Evolutionary conservation across 2,329 filamentous ascomycete species (phyloP).

Genomic region (Colletotrichum viniferum): DNA sequence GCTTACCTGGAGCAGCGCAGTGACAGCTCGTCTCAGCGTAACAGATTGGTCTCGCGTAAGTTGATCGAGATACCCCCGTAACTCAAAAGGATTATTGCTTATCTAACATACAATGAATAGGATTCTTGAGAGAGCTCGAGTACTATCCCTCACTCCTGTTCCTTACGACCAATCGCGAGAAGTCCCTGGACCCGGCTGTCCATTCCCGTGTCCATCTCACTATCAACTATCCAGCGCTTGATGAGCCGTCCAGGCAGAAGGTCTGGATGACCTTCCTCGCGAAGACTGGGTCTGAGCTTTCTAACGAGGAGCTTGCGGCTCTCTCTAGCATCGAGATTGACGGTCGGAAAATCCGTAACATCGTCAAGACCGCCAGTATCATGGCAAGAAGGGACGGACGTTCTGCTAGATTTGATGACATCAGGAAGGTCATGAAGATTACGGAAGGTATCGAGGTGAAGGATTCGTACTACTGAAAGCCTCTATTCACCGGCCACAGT

Average conservation of each 20-base stretch:
- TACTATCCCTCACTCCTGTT: slow-evolving; percentile 94
- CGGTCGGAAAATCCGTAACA: slow-evolving; percentile 26
- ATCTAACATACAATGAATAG: not conserved
- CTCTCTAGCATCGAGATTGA: slow-evolving; percentile 24
- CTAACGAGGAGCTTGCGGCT: slow-evolving; percentile 8
- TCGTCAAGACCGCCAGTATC: slow-evolving; percentile 27
- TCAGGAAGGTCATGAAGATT: slow-evolving; percentile 27
- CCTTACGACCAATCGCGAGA: slow-evolving; percentile 80
- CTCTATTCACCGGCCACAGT: too few species aligned
- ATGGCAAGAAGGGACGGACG: slow-evolving; percentile 23
- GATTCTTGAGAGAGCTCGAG: slow-evolving; percentile 81
- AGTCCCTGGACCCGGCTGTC: slow-evolving; percentile 52
- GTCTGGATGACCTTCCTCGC: slow-evolving; percentile 31
- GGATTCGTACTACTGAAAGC: too few species aligned
- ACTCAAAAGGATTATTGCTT: too few species aligned
- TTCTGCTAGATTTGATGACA: slow-evolving; percentile 20
- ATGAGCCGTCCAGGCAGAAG: slow-evolving; percentile 17
- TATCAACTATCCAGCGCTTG: slow-evolving; percentile 35
- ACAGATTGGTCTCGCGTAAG: slow-evolving; percentile 14
- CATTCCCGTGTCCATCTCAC: slow-evolving; percentile 53
- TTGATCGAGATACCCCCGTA: not conserved
- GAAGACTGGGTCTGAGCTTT: slow-evolving; percentile 11
- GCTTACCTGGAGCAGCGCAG: slow-evolving; percentile 85
- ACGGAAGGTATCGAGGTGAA: slow-evolving; percentile 23
- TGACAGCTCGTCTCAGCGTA: slow-evolving; percentile 8